phyloP scores from a whole-genome alignment of 2,329 filamentous ascomycete species.

The Trichoderma atrobrunneum region DNA sequence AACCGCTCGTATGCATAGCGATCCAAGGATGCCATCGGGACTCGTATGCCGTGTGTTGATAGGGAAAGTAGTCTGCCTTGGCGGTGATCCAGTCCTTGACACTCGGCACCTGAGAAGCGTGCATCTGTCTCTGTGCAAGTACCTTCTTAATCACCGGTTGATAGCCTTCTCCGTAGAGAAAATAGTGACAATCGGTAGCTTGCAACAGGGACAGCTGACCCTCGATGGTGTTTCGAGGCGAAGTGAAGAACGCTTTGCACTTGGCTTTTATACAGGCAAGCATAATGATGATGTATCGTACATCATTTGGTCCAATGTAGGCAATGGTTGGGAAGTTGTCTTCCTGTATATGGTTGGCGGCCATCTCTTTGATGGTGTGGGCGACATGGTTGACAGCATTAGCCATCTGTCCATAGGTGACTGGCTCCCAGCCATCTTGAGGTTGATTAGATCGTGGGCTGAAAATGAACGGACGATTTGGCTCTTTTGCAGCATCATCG shows the following conservation, averaged over 20 bases:
- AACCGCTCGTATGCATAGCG: neutral
- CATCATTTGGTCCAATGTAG: neutral
- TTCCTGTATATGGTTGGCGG: neutral
- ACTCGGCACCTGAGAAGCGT: neutral
- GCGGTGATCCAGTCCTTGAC: neutral
- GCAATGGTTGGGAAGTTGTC: neutral
- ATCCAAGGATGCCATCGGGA: neutral
- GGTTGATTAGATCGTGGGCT: neutral
- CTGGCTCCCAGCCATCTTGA: neutral
- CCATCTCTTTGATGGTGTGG: neutral
- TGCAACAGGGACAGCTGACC: neutral
- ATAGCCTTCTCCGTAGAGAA: neutral
- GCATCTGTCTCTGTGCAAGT: neutral
- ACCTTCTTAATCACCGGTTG: neutral
- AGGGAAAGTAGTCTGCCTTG: neutral
- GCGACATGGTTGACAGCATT: neutral
- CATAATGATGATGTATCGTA: neutral
- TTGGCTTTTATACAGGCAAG: neutral
- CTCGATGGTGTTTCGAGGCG: neutral
- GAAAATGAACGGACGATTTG: neutral
- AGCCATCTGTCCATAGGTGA: neutral
- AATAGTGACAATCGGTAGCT: neutral
- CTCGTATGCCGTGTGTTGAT: neutral
- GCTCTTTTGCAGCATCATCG: neutral
- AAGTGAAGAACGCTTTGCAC: neutral